A percentile compares a stretch with the other conserved stretches of the same genome.
Evolutionary conservation across 371 early-diverging fungal genomes (phyloP).

Genomic region (Lichtheimia corymbifera): DNA sequence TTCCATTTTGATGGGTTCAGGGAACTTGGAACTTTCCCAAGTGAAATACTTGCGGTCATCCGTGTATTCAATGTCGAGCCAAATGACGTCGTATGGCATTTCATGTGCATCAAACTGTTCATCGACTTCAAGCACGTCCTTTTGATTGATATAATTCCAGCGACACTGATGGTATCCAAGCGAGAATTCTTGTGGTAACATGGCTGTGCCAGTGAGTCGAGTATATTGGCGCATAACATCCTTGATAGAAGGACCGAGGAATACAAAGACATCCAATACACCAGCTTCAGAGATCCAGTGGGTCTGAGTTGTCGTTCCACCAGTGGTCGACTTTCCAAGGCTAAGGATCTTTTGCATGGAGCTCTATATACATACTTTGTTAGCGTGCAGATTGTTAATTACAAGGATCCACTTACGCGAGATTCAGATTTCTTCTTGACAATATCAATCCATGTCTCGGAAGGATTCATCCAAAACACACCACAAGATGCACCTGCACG

Average conservation of each 20-base stretch:
- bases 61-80: conserved; percentile 95
- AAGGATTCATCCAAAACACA: conserved; percentile 89
- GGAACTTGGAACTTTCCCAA: conserved; percentile 88
- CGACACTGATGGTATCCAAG: conserved; percentile 94
- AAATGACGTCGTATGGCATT: conserved; percentile 92
- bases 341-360: conserved; percentile 32
- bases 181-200: conserved; percentile 89
- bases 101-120: conserved; percentile 79
- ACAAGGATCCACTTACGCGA: conserved; percentile 18
- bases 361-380: conserved; percentile 11
- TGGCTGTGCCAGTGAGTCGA: conserved; percentile 77
- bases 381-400: not conserved
- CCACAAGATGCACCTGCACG: conserved; percentile 64
- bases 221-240: conserved; percentile 78
- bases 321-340: conserved; percentile 17
- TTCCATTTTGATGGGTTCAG: conserved; percentile 88
- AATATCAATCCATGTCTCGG: conserved; percentile 98
- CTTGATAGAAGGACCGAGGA: conserved; percentile 77
- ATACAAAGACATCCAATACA: conserved; percentile 86
- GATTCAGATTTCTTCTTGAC: conserved; percentile 49
- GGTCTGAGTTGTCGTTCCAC: conserved; percentile 54
- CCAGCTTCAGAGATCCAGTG: conserved; percentile 97
- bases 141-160: conserved; percentile 90
- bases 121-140: conserved; percentile 83
- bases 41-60: conserved; percentile 91